A percentile compares a stretch with the other conserved stretches of the same genome.
These are phyloP conservation scores for Vigna unguiculata DNA, from an alignment of 306 rosid species.

Conservation along the genomic window DNA sequence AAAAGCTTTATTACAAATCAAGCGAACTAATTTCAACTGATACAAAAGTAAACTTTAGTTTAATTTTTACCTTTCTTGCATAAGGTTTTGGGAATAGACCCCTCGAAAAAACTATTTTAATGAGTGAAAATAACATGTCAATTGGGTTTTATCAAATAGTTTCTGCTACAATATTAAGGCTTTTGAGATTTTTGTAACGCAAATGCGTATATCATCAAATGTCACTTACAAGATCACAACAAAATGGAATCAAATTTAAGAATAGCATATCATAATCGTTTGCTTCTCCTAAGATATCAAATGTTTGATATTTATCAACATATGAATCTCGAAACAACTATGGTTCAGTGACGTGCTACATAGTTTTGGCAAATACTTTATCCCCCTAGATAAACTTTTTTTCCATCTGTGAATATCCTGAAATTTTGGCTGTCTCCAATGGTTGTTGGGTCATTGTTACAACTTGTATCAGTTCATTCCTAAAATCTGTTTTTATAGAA, in stretches of 20 bases:
- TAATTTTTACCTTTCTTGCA: too few relatives aligned
- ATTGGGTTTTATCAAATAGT: background rate
- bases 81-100: too few relatives aligned
- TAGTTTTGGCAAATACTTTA: background rate
- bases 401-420: background rate
- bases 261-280: background rate
- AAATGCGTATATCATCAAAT: background rate
- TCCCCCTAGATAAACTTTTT: background rate
- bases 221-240: too few relatives aligned
- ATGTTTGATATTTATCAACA: background rate
- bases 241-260: constrained; percentile 4
- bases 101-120: background rate
- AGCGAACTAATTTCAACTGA: too few relatives aligned
- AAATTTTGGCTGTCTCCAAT: background rate
- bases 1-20: too few relatives aligned
- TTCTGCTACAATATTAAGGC: background rate
- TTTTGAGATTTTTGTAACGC: background rate
- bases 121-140: background rate
- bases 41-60: too few relatives aligned
- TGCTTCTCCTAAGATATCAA: constrained; percentile 17
- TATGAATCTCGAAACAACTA: constrained; percentile 22
- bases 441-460: background rate
- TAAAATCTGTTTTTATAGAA: constrained; percentile 4
- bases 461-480: background rate
- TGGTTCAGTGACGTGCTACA: constrained; percentile 2